Evolutionary conservation across 2,329 filamentous ascomycete genomes (phyloP).

Genomic region (Nemania serpens): DNA sequence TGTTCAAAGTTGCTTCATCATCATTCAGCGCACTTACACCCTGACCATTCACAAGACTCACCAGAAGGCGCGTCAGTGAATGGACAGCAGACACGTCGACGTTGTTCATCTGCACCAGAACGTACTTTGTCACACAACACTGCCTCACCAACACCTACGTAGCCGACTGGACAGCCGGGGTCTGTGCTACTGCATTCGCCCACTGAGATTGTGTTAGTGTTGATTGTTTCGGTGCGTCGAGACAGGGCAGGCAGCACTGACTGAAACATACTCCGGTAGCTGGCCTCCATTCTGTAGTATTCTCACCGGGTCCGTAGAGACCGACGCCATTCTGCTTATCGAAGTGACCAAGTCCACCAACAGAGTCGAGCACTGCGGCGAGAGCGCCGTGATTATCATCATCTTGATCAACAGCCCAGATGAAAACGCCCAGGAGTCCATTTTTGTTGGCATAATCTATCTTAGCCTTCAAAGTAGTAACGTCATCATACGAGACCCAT

Average conservation of each 20-base stretch:
- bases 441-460: conserved; percentile 38
- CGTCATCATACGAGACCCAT: conserved; percentile 49
- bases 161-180: conserved; percentile 2
- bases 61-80: neutral
- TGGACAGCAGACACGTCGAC: conserved; percentile 6
- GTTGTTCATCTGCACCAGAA: neutral
- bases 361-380: conserved; percentile 8
- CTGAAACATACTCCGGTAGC: conserved; percentile 8
- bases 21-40: conserved; percentile 4
- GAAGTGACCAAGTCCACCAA: conserved; percentile 9
- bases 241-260: too few relatives aligned
- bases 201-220: conserved; percentile 1
- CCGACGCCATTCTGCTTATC: conserved; percentile 12
- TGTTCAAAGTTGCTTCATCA: neutral
- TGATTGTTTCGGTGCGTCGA: too few relatives aligned
- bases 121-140: conserved; percentile 2
- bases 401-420: conserved; percentile 42
- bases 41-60: neutral
- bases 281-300: conserved; percentile 1
- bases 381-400: conserved; percentile 21
- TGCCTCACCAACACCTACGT: neutral
- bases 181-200: conserved; percentile 2
- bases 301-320: neutral
- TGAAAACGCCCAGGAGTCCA: conserved; percentile 39
- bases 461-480: conserved; percentile 42